phyloP scores from a whole-genome alignment of 2,329 filamentous ascomycete species.

The Fusarium sp. region DNA sequence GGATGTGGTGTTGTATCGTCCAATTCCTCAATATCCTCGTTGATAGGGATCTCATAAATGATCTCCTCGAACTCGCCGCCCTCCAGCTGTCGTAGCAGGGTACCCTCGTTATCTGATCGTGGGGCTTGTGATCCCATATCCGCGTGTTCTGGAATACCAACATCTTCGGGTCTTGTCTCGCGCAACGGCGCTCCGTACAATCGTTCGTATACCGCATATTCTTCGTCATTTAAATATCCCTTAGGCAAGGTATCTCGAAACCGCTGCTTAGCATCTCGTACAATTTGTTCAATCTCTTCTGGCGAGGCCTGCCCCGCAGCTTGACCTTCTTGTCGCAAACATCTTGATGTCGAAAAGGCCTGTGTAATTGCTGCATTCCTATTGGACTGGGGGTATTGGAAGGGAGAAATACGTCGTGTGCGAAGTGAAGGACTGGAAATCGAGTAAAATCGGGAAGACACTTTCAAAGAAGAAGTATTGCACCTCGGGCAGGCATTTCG shows the following conservation, averaged over 20 bases:
- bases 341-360: conserved; percentile 49
- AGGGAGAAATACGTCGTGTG: conserved; percentile 32
- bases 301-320: conserved; percentile 18
- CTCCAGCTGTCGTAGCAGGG: conserved; percentile 67
- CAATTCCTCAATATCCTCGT: conserved; percentile 40
- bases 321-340: conserved; percentile 39
- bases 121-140: conserved; percentile 50
- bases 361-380: conserved; percentile 46
- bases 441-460: conserved; percentile 23
- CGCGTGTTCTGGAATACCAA: conserved; percentile 61
- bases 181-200: conserved; percentile 83
- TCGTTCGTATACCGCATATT: conserved; percentile 81
- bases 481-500: conserved; percentile 52
- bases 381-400: conserved; percentile 43
- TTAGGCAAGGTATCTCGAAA: conserved; percentile 84
- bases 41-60: conserved; percentile 56
- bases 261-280: conserved; percentile 77
- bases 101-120: conserved; percentile 52
- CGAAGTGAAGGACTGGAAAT: conserved; percentile 30
- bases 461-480: conserved; percentile 33
- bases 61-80: conserved; percentile 74
- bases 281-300: conserved; percentile 69
- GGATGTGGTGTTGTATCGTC: conserved; percentile 15
- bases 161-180: conserved; percentile 70
- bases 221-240: conserved; percentile 75